phyloP scores from a whole-genome alignment of 2,329 filamentous ascomycete species.

The Curvularia hawaiiensis region DNA sequence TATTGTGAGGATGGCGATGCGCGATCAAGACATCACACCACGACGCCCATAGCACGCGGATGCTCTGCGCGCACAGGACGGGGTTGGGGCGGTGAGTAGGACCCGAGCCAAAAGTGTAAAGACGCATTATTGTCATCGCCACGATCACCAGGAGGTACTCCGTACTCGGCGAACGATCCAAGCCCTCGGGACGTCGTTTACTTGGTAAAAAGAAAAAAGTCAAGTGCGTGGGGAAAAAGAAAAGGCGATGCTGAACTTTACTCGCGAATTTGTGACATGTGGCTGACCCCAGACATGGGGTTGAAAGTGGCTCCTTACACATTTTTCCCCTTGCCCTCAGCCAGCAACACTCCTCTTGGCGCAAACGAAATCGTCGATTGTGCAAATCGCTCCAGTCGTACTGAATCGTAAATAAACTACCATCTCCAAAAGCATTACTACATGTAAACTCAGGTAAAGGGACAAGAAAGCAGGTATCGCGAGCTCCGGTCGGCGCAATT shows the following conservation, averaged over 20 bases:
- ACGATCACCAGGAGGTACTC: background rate
- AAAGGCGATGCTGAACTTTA: background rate
- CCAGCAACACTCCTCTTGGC: background rate
- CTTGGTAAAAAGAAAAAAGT: background rate
- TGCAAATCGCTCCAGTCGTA: background rate
- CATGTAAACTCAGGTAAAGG: background rate
- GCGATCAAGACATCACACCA: slow-evolving; percentile 39
- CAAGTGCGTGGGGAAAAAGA: background rate
- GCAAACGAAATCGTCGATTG: background rate
- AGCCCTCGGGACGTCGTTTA: background rate
- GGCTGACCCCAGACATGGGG: background rate
- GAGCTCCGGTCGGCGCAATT: background rate
- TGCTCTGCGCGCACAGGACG: background rate
- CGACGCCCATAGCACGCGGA: slow-evolving; percentile 36
- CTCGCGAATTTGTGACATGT: background rate
- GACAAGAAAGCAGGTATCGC: background rate
- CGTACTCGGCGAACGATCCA: background rate
- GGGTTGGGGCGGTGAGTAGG: background rate
- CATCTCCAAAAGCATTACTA: background rate
- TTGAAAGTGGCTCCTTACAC: background rate
- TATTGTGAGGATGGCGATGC: background rate
- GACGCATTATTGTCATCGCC: background rate
- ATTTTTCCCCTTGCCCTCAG: background rate
- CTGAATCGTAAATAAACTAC: background rate
- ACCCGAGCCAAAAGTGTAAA: background rate